Percentiles rank a stretch among this genome's conserved stretches.
Evolutionary conservation across 768 basidiomycete species (phyloP).

Genomic region (Podaxis sp.): DNA sequence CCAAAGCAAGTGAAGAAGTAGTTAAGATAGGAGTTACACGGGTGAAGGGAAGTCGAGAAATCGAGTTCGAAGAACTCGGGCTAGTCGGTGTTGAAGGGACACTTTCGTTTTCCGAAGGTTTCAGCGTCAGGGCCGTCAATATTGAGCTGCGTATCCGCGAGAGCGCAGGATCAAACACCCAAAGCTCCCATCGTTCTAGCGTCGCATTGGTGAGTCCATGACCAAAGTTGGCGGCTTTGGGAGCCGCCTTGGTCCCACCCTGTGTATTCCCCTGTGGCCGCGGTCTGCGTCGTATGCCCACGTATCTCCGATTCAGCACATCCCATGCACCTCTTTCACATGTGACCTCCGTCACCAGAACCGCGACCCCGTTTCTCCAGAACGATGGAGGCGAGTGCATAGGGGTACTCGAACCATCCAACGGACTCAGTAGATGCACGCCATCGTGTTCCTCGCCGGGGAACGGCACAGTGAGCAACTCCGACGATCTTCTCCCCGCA

Average conservation of each 20-base stretch:
- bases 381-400: slow-evolving; percentile 31
- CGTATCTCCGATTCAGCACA: slow-evolving; percentile 44
- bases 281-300: slow-evolving; percentile 69
- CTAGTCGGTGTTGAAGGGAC: slow-evolving; percentile 15
- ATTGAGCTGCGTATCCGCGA: slow-evolving; percentile 45
- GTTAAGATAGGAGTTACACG: slow-evolving; percentile 59
- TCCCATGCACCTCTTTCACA: slow-evolving; percentile 84
- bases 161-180: slow-evolving; percentile 64
- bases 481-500: slow-evolving; percentile 42
- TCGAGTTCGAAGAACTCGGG: slow-evolving; percentile 19
- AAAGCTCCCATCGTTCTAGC: slow-evolving; percentile 80
- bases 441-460: slow-evolving; percentile 38
- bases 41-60: slow-evolving; percentile 77
- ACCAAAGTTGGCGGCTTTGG: slow-evolving; percentile 8
- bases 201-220: slow-evolving; percentile 58
- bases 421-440: slow-evolving; percentile 13
- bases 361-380: slow-evolving; percentile 59
- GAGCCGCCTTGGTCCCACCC: slow-evolving; percentile 13
- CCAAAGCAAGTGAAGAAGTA: slow-evolving; percentile 47
- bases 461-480: slow-evolving; percentile 41
- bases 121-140: slow-evolving; percentile 40
- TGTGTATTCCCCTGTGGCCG: slow-evolving; percentile 35
- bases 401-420: slow-evolving; percentile 32
- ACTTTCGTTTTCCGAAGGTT: slow-evolving; percentile 15
- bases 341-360: slow-evolving; percentile 48